Base-by-base conservation (phyloP, 2,329 filamentous ascomycete species). In the Aspergillus felis region DNA sequence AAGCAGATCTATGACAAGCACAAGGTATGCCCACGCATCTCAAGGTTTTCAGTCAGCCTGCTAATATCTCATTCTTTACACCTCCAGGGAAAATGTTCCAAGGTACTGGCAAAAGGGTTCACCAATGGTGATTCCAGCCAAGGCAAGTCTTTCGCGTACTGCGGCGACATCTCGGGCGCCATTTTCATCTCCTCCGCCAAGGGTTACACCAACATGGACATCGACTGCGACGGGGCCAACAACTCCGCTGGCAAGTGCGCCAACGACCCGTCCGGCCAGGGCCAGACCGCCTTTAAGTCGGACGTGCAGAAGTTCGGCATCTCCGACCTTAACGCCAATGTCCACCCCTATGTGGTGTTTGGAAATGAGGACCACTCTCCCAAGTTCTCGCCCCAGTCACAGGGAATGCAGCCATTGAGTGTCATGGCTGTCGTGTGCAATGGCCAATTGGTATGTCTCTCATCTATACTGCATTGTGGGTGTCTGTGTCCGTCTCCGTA, bases 201-300 rank as follows among this genome's bases (percentile, higher is more conserved):
- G 38, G 64, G 60, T 22, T 72, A 84, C 44, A 77, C 74, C 53
- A 80, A 85, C 68, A 83, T 85, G 80, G 83, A 85, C 62, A 76
- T 85, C 54, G 82, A 84, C 71, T 86, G 83, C 64, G 83, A 86
- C 62, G 83, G 83, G 20, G 65, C 73, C 9, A 76, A 81, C 55
- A 67, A 71, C 24, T 72, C 74, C 9, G 78, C 76, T 29, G 78
- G 79, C 1, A 75, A 76, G 42, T 84, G 82, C 62, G 73, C 66
- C 35, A 74, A 70, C n/a, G 79, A 78, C 14, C 68, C 61, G 22
- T 78, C 80, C 2, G 67, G 66, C 1, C 66, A 68, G 64, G 70
- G 69, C 38, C 62, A 77, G 56, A 84, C 83, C 0, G 74, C 79
- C 0, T 84, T 84, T 67, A 67, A 74, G 56, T 67, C 74, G 46